phyloP scores from a whole-genome alignment of 331 rosid species.

The Quercus tomentella region DNA sequence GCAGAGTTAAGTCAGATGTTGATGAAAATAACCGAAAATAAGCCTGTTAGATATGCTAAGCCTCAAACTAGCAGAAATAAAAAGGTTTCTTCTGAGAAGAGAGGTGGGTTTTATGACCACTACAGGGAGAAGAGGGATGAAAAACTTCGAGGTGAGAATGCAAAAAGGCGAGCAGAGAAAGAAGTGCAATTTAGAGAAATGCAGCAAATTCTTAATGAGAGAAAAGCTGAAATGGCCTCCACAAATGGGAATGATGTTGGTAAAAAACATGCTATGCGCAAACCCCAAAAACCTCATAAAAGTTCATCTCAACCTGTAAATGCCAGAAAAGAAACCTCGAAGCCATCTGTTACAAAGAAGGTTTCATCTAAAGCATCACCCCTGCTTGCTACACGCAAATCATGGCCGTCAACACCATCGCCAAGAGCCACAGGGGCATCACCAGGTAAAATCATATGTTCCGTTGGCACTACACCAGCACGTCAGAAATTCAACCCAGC shows the following conservation, averaged over 20 bases:
- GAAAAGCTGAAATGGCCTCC: constrained; percentile 69
- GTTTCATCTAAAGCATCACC: constrained; percentile 49
- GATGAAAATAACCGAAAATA: constrained; percentile 70
- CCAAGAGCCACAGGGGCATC: constrained; percentile 55
- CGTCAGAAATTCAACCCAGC: constrained; percentile 47
- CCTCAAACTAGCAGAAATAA: constrained; percentile 62
- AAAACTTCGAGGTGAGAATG: constrained; percentile 64
- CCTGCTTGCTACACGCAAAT: constrained; percentile 75
- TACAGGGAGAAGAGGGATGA: constrained; percentile 87
- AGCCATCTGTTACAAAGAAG: constrained; percentile 51
- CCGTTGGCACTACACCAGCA: constrained; percentile 57
- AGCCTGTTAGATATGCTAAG: constrained; percentile 51
- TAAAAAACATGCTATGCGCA: constrained; percentile 36
- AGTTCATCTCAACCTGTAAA: constrained; percentile 48
- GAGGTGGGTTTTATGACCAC: constrained; percentile 74
- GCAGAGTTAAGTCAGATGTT: constrained; percentile 86
- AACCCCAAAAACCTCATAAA: constrained; percentile 51
- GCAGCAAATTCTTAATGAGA: constrained; percentile 64
- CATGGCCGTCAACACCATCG: constrained; percentile 86
- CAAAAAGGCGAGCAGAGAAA: constrained; percentile 57
- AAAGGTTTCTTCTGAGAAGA: constrained; percentile 51
- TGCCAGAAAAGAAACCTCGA: constrained; percentile 51
- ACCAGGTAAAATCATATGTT: constrained; percentile 51
- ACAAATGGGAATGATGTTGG: constrained; percentile 38
- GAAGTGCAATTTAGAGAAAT: constrained; percentile 59